Evolutionary conservation across 306 rosid species (phyloP).

Genomic region (Trifolium dubium): DNA sequence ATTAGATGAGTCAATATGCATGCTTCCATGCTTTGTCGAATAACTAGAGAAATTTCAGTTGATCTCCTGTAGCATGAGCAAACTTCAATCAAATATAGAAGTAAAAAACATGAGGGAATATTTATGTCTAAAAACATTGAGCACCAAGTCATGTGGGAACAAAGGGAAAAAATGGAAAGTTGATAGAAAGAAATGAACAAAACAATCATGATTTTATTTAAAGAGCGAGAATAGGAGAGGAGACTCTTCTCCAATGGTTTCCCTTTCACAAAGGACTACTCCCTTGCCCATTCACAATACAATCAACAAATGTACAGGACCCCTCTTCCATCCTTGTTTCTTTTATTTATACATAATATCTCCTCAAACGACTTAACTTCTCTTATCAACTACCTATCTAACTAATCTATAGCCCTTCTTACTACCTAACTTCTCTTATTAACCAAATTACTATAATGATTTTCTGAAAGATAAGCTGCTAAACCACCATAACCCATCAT

Average conservation of each 20-base stretch:
- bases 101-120: constrained; percentile 2
- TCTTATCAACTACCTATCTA: too few species aligned
- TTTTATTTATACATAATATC: background rate
- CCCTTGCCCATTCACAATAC: background rate
- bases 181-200: background rate
- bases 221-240: background rate
- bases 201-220: too few species aligned
- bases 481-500: too few species aligned
- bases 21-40: constrained; percentile 89
- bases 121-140: background rate
- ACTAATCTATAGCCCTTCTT: background rate
- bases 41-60: constrained; percentile 88
- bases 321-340: background rate
- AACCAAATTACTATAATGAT: background rate
- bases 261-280: background rate
- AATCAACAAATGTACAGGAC: background rate
- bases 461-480: background rate
- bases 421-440: background rate
- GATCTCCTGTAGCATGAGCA: constrained; percentile 69
- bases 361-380: background rate
- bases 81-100: constrained; percentile 30
- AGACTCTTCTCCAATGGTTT: background rate
- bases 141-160: background rate
- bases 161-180: background rate
- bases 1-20: constrained; percentile 79